Percentiles rank a stretch among this genome's conserved stretches.
Conservation (phyloP, 257 asterid species). For the Mitragyna speciosa region DNA sequence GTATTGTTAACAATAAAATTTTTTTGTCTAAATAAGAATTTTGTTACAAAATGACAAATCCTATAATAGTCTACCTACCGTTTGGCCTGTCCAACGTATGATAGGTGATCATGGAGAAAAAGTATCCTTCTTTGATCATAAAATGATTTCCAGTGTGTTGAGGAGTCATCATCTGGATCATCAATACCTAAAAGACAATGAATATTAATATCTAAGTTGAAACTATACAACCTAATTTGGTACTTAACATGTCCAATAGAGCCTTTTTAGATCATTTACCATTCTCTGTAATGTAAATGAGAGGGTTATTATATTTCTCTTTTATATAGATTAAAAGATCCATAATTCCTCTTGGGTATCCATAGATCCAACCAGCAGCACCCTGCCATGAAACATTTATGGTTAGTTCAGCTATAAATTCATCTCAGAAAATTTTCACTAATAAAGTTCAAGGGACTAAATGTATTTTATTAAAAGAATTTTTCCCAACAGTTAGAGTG, state of each 20-base stretch:
- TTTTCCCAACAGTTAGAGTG: too few species aligned
- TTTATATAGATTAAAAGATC: slow-evolving; percentile 26
- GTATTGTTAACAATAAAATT: too few species aligned
- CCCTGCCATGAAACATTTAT: slow-evolving; percentile 2
- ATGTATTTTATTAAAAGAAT: too few species aligned
- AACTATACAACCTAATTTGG: not conserved
- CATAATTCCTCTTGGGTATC: slow-evolving; percentile 2
- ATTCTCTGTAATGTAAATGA: slow-evolving; percentile 48
- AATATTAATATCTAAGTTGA: not conserved
- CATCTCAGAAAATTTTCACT: too few species aligned
- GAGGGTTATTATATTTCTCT: slow-evolving; percentile 35
- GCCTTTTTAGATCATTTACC: slow-evolving; percentile 17
- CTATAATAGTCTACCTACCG: not conserved
- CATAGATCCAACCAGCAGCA: slow-evolving; percentile 2
- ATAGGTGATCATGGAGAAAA: slow-evolving; percentile 32
- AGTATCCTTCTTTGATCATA: slow-evolving; percentile 35
- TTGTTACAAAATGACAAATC: not conserved
- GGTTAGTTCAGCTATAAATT: too few species aligned
- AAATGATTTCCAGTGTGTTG: slow-evolving; percentile 28
- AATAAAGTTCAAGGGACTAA: too few species aligned
- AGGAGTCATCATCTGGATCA: slow-evolving; percentile 17
- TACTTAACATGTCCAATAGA: not conserved
- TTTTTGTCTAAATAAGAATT: not conserved
- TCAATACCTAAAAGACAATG: not conserved
- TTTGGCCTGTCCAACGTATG: not conserved